Evolutionary conservation across 2,329 filamentous ascomycete species (phyloP).

Genomic region (Fusarium nelsonii): DNA sequence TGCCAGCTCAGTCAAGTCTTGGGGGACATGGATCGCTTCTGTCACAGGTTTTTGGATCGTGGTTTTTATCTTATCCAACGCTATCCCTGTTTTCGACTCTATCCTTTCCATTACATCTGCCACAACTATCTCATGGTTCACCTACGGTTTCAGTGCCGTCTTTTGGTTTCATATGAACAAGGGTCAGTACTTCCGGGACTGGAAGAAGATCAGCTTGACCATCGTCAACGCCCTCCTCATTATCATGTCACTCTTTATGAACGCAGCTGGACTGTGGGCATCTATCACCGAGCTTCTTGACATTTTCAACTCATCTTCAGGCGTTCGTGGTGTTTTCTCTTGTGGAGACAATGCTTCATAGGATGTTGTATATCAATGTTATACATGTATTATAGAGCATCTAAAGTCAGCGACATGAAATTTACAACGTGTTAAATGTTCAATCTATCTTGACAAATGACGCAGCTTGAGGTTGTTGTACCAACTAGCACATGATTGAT

Average conservation of each 20-base stretch:
- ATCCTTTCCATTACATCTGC: constrained; percentile 48
- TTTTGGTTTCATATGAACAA: constrained; percentile 48
- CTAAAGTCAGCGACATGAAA: not conserved
- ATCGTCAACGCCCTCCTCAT: constrained; percentile 41
- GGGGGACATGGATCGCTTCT: constrained; percentile 45
- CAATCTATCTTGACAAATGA: no score
- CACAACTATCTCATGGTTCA: constrained; percentile 48
- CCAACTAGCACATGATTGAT: no score
- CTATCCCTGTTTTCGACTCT: constrained; percentile 48
- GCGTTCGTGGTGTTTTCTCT: constrained; percentile 41
- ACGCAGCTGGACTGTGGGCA: constrained; percentile 46
- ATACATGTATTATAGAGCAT: not conserved
- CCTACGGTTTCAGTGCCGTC: constrained; percentile 43
- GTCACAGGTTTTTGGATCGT: constrained; percentile 46
- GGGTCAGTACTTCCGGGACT: constrained; percentile 29
- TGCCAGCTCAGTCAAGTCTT: constrained; percentile 42
- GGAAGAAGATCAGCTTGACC: constrained; percentile 43
- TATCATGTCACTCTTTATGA: constrained; percentile 43
- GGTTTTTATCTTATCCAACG: constrained; percentile 47
- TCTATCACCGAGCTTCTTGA: constrained; percentile 44
- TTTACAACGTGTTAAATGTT: not conserved
- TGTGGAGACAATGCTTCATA: constrained; percentile 41
- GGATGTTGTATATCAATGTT: not conserved
- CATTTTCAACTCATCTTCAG: constrained; percentile 34
- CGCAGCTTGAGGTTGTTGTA: no score